Percentiles rank a stretch among this genome's conserved stretches.
Conservation (phyloP, 257 asterid species). For the Przewalskia tangutica region DNA sequence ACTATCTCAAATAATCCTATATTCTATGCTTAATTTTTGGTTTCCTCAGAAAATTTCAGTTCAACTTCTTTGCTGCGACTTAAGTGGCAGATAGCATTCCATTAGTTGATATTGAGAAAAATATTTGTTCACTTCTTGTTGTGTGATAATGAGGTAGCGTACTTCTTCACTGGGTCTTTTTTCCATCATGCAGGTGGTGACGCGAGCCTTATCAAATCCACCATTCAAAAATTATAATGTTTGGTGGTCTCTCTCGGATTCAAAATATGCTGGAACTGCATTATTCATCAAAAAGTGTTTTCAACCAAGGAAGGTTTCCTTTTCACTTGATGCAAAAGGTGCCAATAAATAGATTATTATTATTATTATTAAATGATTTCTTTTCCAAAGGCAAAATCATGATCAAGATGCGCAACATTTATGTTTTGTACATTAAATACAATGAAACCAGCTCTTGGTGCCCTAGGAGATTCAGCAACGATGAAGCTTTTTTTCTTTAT, state of each 20-base stretch:
- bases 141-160: not conserved
- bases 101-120: not conserved
- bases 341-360: not conserved
- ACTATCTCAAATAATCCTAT: not conserved
- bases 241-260: slow-evolving; percentile 97
- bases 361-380: not conserved
- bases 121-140: not conserved
- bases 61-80: not conserved
- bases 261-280: slow-evolving; percentile 95
- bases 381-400: not conserved
- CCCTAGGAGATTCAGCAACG: not conserved
- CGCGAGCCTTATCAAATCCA: slow-evolving; percentile 62
- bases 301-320: slow-evolving; percentile 60
- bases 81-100: not conserved
- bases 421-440: not conserved
- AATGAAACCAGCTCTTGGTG: not conserved
- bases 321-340: slow-evolving; percentile 83
- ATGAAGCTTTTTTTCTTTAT: not conserved
- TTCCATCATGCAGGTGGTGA: slow-evolving; percentile 44
- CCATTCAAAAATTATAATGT: slow-evolving; percentile 61
- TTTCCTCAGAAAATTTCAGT: not conserved
- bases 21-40: not conserved
- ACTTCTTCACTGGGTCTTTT: not conserved
- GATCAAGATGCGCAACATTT: not conserved
- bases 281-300: slow-evolving; percentile 65